Evolutionary conservation across 2,329 filamentous ascomycete species (phyloP), one percentile per base, ranked within the genome.

Genomic region (Paecilomyces fulvus): DNA sequence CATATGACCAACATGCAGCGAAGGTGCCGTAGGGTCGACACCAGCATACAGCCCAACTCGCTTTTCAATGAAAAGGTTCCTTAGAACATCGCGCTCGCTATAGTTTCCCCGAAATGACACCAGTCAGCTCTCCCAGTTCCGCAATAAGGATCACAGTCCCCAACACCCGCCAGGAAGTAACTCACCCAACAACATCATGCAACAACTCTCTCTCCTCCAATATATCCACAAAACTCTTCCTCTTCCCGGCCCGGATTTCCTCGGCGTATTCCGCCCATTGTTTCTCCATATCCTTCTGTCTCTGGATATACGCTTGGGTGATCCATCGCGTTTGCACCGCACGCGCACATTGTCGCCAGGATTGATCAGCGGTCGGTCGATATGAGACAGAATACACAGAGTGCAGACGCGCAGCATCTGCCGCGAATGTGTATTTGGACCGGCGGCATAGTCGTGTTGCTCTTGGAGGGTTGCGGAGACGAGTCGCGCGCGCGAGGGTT

Each of bases 1-100:
- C 71, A 80, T 76, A 63, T 80, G 77, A 12, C 77, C 77, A 56
- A 80, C 67, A 63, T 80, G 77, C 63, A 79, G 64, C 43, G 77
- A 79, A 1, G 76, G 74, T 10, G 75, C 77, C 3, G 77, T 80
- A 43, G 77, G 77, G 58, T 80, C 77, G 21, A 80, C 68, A 56
- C 77, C 77, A 25, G 70, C 73, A 59, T 80, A 80, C 25, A 77
- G 67, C 11, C 77, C 77, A 17, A 73, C 67, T 57, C 77, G 66
- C 58, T 76, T 77, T 56, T 77, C 67, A 4, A 71, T 77, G 50
- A 79, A 70, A 9, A 79, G 54, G 31, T 66, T 66, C 55, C 79
- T 69, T 49, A 79, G 61, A 20, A 74, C 63, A 31, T 77, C 71
- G 49, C 74, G 70, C 55, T 75, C 70, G 21, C 76, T 77, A 54